Base-by-base conservation (phyloP, 1,284 basidiomycete genomes). In the Taiwanofungus camphoratus region DNA sequence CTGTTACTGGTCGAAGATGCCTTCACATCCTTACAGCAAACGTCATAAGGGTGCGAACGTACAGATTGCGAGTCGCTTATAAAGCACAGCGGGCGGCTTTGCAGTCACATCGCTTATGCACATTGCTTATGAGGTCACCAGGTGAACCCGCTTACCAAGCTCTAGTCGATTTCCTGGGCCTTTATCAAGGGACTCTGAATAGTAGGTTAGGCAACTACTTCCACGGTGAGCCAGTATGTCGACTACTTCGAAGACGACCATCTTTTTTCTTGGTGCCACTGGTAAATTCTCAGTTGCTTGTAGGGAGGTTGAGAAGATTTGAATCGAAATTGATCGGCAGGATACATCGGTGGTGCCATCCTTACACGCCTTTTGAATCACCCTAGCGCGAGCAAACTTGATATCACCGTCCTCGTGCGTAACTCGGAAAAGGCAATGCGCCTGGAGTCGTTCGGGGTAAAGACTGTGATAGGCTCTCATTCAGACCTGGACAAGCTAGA, bases 331-430 rank as follows among this genome's bases (percentile, higher is more conserved):
- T 15, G 12, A 5, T 18, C 15, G 22, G 27, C 24, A 51, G 50
- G 46, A 16, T 51, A 51, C 38, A 37, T 51, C 32, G 50, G 50
- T 13, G 50, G 50, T 5, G 19, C 40, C 13, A 32, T 51, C 20
- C 44, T 51, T n/a, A 27, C 43, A 11, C 65, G 64, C 20, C 60
- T 78, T 4, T 57, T 76, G 26, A 52, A 52, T 13, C 69, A 74
- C 48, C 62, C 68, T 6, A 59, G 60, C 20, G 53, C 63, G 3
- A 54, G 59, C 33, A 62, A 62, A 9, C 70, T 71, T 45, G 51
- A 65, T 1, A 66, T 70, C 42, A 71, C 66, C 5, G 59, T 60
- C n/a, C 65, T 76, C 16, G 64, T 73, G 4, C 67, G 70, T 41
- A 63, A 63, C 16, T 30, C 53, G 15, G 56, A 55, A 9, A 71